Evolutionary conservation across 257 asterid genomes (phyloP).

Genomic region (Jasminum sambac): DNA sequence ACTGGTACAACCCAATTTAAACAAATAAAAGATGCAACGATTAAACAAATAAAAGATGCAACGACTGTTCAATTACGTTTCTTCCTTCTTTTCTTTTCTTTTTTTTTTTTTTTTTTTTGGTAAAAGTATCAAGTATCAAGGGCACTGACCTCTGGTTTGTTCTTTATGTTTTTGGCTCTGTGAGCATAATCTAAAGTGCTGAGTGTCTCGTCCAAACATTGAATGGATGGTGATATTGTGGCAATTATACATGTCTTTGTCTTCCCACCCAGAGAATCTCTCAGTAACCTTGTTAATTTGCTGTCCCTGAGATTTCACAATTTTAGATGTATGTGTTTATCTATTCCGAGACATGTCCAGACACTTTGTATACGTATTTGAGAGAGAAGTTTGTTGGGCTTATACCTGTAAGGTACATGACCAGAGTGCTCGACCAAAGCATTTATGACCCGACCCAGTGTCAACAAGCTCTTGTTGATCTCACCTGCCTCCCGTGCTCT

Average conservation of each 20-base stretch:
- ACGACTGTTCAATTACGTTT: neutral
- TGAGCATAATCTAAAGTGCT: constrained; percentile 96
- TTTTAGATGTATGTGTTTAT: neutral
- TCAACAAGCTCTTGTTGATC: constrained; percentile 96
- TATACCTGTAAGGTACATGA: constrained; percentile 91
- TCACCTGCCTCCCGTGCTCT: constrained; percentile 99
- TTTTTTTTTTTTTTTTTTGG: neutral
- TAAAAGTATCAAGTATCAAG: constrained; percentile 13
- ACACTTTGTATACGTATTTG: neutral
- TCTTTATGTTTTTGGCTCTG: constrained; percentile 98
- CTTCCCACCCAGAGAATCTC: constrained; percentile 98
- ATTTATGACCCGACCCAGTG: constrained; percentile 95
- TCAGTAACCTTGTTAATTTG: constrained; percentile 87
- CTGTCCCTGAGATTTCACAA: constrained; percentile 72
- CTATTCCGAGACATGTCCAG: constrained; percentile 12
- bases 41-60: constrained; percentile 10
- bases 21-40: neutral
- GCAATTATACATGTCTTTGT: constrained; percentile 98
- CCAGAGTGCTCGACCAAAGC: constrained; percentile 98
- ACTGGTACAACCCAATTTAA: constrained; percentile 16
- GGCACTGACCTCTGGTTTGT: constrained; percentile 86
- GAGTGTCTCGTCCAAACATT: constrained; percentile 94
- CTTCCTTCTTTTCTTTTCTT: no score
- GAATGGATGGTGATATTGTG: constrained; percentile 85
- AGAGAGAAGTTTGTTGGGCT: constrained; percentile 15